Percentiles rank a stretch among this genome's conserved stretches.
Conservation (phyloP, 2,329 filamentous ascomycete genomes). For the Claviceps arundinis region DNA sequence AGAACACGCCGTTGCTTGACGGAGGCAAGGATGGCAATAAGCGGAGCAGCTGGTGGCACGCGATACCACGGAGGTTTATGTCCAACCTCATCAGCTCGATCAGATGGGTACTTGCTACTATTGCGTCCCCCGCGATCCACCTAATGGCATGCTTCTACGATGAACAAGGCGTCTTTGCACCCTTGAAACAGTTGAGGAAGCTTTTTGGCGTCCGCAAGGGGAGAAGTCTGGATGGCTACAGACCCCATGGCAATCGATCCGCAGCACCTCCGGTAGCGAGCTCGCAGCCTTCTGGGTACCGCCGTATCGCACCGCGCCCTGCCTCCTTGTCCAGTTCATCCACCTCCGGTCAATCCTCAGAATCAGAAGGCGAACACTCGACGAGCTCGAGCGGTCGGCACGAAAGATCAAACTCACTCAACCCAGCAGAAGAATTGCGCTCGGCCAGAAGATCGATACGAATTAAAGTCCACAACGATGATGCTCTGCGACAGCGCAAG, state of each 20-base stretch:
- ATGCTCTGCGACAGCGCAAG: slow-evolving; percentile 59
- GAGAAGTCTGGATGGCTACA: slow-evolving; percentile 16
- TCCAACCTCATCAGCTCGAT: slow-evolving; percentile 62
- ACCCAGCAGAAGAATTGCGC: slow-evolving; percentile 45
- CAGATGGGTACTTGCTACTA: slow-evolving; percentile 62
- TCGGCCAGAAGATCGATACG: slow-evolving; percentile 69
- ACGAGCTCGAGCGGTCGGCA: slow-evolving; percentile 29
- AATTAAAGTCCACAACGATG: slow-evolving; percentile 79
- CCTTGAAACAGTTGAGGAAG: slow-evolving; percentile 58
- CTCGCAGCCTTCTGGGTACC: slow-evolving; percentile 14
- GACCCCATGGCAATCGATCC: neutral
- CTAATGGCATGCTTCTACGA: slow-evolving; percentile 74
- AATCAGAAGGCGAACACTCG: slow-evolving; percentile 50
- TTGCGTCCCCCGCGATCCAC: slow-evolving; percentile 71
- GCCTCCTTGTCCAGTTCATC: slow-evolving; percentile 25
- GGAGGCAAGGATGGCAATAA: slow-evolving; percentile 21
- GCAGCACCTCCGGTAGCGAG: slow-evolving; percentile 1
- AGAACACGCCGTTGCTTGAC: slow-evolving; percentile 52
- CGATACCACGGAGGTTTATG: slow-evolving; percentile 55
- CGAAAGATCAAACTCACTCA: slow-evolving; percentile 49
- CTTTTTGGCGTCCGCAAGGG: slow-evolving; percentile 39
- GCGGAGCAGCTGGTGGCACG: slow-evolving; percentile 36
- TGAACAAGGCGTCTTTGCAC: slow-evolving; percentile 63
- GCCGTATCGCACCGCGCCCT: slow-evolving; percentile 15
- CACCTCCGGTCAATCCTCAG: slow-evolving; percentile 56